A percentile compares a stretch with the other conserved stretches of the same genome.
Conservation (phyloP, 225 moss, liverwort and hornwort species). For the Physcomitrellopsis africana region DNA sequence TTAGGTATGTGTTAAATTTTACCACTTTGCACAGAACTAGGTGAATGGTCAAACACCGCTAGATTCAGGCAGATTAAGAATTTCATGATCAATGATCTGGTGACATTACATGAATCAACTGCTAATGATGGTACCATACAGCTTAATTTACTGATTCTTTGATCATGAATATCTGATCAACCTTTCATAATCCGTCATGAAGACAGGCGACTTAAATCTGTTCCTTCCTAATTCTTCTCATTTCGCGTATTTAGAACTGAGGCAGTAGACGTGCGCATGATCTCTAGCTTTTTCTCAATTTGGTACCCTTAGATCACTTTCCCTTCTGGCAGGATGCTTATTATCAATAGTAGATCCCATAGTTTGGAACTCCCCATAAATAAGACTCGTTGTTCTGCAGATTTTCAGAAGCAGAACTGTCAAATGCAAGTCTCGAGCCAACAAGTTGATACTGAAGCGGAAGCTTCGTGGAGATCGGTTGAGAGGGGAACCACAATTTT, state of each 20-base stretch:
- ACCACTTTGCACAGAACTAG: not conserved
- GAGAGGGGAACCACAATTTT: slow-evolving; percentile 20
- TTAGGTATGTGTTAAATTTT: slow-evolving; percentile 23
- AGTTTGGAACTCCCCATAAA: too few relatives aligned
- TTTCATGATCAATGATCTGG: too few relatives aligned
- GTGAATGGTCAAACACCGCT: not conserved
- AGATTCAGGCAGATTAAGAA: too few relatives aligned
- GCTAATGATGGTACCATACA: not conserved
- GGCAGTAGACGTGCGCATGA: too few relatives aligned
- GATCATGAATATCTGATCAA: not conserved
- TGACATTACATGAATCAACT: too few relatives aligned
- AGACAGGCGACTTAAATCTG: not conserved
- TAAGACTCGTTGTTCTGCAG: too few relatives aligned
- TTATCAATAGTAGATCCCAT: too few relatives aligned
- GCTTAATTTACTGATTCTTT: slow-evolving; percentile 23
- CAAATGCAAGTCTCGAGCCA: slow-evolving; percentile 25
- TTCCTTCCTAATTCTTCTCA: too few relatives aligned
- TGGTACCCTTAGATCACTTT: too few relatives aligned
- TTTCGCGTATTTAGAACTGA: too few relatives aligned
- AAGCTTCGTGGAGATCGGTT: slow-evolving; percentile 19
- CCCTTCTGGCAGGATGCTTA: too few relatives aligned
- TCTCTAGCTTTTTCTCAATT: too few relatives aligned
- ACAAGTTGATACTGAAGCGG: not conserved
- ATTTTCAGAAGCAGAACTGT: not conserved
- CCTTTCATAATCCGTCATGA: not conserved